Percentiles rank a stretch among this genome's conserved stretches.
phyloP scores from a whole-genome alignment of 345 rosid genomes.

The Ricinus communis region DNA sequence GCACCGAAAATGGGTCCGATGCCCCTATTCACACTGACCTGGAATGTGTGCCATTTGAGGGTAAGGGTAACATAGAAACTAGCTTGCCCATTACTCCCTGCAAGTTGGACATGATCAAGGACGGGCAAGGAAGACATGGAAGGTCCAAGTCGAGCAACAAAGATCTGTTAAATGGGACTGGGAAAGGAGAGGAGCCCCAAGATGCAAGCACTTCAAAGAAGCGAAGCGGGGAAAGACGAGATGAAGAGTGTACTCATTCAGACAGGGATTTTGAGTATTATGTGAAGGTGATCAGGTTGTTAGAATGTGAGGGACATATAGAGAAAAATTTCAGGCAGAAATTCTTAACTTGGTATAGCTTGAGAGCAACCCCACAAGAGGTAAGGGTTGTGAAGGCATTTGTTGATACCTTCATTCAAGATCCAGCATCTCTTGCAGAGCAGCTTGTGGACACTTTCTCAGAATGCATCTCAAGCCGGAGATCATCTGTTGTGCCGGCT shows the following conservation, averaged over 20 bases:
- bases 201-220: constrained; percentile 58
- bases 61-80: constrained; percentile 42
- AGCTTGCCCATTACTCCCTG: constrained; percentile 76
- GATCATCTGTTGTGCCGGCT: constrained; percentile 54
- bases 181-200: constrained; percentile 50
- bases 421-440: constrained; percentile 78
- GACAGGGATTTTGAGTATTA: constrained; percentile 70
- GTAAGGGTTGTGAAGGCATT: constrained; percentile 77
- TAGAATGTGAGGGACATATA: constrained; percentile 83
- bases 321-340: constrained; percentile 92
- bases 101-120: constrained; percentile 59
- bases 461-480: constrained; percentile 57
- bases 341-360: constrained; percentile 92
- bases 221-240: constrained; percentile 44
- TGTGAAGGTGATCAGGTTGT: constrained; percentile 75
- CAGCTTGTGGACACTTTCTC: constrained; percentile 93
- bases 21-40: constrained; percentile 38
- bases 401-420: constrained; percentile 66
- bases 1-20: constrained; percentile 42
- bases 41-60: constrained; percentile 45
- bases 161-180: constrained; percentile 37
- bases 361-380: constrained; percentile 79
- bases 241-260: constrained; percentile 43
- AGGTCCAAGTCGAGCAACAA: constrained; percentile 47
- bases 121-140: constrained; percentile 47